phyloP scores from a whole-genome alignment of 1,284 basidiomycete species.

The Trametes sp. region DNA sequence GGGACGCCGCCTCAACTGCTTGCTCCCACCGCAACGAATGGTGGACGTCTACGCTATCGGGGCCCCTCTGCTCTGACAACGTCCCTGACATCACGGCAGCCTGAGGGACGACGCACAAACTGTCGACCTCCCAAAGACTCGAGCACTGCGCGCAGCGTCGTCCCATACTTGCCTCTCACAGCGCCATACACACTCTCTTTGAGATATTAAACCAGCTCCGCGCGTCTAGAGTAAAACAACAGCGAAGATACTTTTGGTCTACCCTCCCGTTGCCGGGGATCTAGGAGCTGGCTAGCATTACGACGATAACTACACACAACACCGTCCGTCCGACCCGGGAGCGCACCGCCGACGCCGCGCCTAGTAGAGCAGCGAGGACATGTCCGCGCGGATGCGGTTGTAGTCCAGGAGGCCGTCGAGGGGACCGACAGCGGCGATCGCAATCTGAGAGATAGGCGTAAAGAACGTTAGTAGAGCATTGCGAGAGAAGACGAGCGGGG shows the following conservation, averaged over 20 bases:
- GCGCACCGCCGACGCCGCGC: background rate
- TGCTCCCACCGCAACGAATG: too few relatives aligned
- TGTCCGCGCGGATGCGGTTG: constrained; percentile 82
- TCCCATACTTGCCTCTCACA: too few relatives aligned
- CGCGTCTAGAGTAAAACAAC: constrained; percentile 20
- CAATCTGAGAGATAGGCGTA: constrained; percentile 58
- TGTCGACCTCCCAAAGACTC: too few relatives aligned
- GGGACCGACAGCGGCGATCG: constrained; percentile 84
- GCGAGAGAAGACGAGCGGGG: constrained; percentile 9
- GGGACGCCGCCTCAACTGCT: too few relatives aligned
- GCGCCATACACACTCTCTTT: too few relatives aligned
- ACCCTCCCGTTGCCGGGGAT: constrained; percentile 24
- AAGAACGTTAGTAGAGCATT: background rate
- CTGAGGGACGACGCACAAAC: too few relatives aligned
- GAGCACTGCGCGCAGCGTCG: too few relatives aligned
- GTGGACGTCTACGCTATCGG: too few relatives aligned
- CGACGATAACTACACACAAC: constrained; percentile 31
- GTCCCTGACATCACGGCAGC: too few relatives aligned
- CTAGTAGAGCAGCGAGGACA: constrained; percentile 81
- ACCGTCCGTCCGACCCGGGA: constrained; percentile 22
- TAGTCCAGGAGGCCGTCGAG: constrained; percentile 90
- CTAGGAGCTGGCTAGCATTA: constrained; percentile 33
- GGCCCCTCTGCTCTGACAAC: too few relatives aligned
- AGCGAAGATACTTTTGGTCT: constrained; percentile 34
- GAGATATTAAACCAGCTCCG: constrained; percentile 7